Base-by-base conservation (phyloP, 2,329 filamentous ascomycete species). In the Elsinoe arachidis region DNA sequence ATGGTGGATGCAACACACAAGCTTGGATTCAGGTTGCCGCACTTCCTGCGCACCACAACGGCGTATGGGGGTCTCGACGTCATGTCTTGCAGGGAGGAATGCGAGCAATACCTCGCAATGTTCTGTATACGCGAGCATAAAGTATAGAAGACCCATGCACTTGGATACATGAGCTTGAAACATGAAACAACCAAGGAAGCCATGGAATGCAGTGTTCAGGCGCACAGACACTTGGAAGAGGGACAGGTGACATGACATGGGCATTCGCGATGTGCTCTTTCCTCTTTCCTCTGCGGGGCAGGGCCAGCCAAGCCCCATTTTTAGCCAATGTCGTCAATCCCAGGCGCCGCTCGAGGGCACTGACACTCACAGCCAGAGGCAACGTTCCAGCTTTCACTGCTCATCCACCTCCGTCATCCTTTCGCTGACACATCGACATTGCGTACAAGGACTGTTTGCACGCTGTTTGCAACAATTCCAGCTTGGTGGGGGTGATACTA, bases 231-330 rank as follows among this genome's bases (percentile, higher is more conserved):
- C 5, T 23, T 12, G 41, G 19, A 21, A 44, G 17, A 44, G 17
- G 4, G 41, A 15, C 41, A 23, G 23, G 26, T 46, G 41, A 46
- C 41, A 51, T 34, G 46, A n/a, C 26, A 30, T 30, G 23, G 14
- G 21, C 19, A 33, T 23, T 21, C 19, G 3, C n/a, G 39, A 17
- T 4, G 39, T 23, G 15, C 15, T 10, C 11, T 15, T 21, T 26
- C 23, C 46, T 51, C 46, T 35, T 51, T 51, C 26, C 46, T 51
- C 46, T 51, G 46, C 46, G 46, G 46, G 46, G 46, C 46, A 51
- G 26, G 46, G 15, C 46, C 26, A 51, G 46, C 46, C 46, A 51
- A 51, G 46, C 26, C 46, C 46, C 46, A 51, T 35, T 51, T 34
- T 34, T 34, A 34, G 46, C 46, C 46, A 51, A 51, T 51, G 46